Percentiles rank a stretch among this genome's conserved stretches.
phyloP scores from a whole-genome alignment of 2,329 filamentous ascomycete species.

The Cryphonectria parasitica region DNA sequence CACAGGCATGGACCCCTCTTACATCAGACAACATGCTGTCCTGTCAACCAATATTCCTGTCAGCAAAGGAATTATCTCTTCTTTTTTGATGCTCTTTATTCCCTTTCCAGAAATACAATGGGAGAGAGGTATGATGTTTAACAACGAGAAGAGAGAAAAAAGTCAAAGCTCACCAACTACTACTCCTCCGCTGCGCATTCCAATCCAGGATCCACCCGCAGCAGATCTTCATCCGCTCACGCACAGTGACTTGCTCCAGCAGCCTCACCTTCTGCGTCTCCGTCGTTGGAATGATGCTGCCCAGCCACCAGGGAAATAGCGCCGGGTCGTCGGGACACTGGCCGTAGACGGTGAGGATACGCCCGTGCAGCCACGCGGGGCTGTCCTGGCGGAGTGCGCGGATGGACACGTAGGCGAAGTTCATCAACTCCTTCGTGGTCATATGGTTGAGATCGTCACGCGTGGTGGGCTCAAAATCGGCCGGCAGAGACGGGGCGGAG shows the following conservation, averaged over 20 bases:
- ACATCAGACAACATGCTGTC: constrained; percentile 13
- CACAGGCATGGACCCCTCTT: not conserved
- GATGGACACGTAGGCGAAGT: constrained; percentile 69
- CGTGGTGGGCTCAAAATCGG: constrained; percentile 26
- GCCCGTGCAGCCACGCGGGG: constrained; percentile 74
- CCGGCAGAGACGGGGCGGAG: not conserved
- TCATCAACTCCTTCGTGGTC: constrained; percentile 72
- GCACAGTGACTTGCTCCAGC: constrained; percentile 73
- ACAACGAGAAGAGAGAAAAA: not conserved
- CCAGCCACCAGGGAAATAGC: constrained; percentile 89
- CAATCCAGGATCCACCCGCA: constrained; percentile 77
- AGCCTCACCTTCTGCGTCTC: constrained; percentile 81
- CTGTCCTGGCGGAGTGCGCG: constrained; percentile 68
- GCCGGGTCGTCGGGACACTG: constrained; percentile 76
- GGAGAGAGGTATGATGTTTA: not conserved
- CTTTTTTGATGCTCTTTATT: not conserved
- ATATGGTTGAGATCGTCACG: constrained; percentile 54
- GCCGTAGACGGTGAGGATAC: constrained; percentile 75
- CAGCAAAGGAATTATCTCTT: not conserved
- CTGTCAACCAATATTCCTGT: not conserved
- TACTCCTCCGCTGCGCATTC: constrained; percentile 46
- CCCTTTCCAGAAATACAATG: not conserved
- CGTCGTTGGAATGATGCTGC: constrained; percentile 75
- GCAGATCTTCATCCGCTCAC: constrained; percentile 82
- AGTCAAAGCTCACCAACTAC: constrained; percentile 19